These are phyloP conservation scores for Oryza brachyantha DNA, from an alignment of 176 grass and related monocot species.

Conservation along the genomic window DNA sequence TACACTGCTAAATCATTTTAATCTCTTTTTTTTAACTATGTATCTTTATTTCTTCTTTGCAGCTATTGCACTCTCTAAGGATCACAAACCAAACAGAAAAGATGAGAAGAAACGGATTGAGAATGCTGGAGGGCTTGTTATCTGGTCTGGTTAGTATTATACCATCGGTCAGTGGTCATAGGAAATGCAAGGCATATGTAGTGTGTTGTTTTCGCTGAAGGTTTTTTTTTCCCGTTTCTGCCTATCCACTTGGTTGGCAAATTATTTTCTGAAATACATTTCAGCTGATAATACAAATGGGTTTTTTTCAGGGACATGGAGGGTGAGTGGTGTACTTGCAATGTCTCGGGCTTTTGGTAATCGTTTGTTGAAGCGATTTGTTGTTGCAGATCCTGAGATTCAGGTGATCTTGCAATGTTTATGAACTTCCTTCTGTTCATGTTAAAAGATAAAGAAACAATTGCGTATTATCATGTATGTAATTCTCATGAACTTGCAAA, in stretches of 20 bases:
- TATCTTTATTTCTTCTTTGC: neutral
- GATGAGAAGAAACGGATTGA: constrained; percentile 87
- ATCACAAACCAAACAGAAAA: constrained; percentile 89
- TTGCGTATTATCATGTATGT: neutral
- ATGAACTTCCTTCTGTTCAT: constrained; percentile 18
- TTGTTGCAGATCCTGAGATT: constrained; percentile 88
- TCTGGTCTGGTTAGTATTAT: constrained; percentile 58
- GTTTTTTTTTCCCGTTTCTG: neutral
- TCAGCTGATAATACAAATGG: constrained; percentile 25
- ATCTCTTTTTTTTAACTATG: neutral
- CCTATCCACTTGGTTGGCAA: neutral
- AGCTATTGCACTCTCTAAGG: constrained; percentile 84
- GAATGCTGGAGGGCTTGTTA: constrained; percentile 71
- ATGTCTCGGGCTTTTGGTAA: constrained; percentile 96
- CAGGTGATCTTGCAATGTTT: constrained; percentile 44
- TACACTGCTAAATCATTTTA: constrained; percentile 15
- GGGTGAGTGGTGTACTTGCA: constrained; percentile 87
- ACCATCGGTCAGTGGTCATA: neutral
- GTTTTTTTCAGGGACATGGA: constrained; percentile 71
- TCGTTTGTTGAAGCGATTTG: constrained; percentile 76
- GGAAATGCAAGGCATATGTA: neutral
- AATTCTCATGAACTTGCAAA: constrained; percentile 11
- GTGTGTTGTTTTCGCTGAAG: neutral
- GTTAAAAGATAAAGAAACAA: neutral
- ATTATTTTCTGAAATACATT: neutral